A percentile compares a stretch with the other conserved stretches of the same genome.
phyloP scores from a whole-genome alignment of 2,329 filamentous ascomycete species.

The Fusarium scirpi region DNA sequence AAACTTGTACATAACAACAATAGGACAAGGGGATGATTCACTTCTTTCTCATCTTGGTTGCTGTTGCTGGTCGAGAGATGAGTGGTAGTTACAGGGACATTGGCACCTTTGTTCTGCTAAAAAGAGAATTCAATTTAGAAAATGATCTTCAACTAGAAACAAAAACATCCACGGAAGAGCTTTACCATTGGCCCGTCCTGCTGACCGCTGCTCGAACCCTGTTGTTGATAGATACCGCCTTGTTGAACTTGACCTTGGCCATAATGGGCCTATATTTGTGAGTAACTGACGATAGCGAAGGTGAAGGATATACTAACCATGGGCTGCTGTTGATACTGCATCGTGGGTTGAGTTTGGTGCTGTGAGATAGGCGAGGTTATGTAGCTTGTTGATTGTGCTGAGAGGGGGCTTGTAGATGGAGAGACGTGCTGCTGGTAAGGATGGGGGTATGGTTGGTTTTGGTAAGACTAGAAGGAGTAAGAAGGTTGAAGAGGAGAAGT shows the following conservation, averaged over 20 bases:
- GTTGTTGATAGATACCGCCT: constrained; percentile 38
- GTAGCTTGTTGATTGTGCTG: constrained; percentile 29
- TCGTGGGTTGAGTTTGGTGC: constrained; percentile 28
- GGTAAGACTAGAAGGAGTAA: constrained; percentile 39
- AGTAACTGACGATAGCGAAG: background rate
- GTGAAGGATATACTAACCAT: constrained; percentile 18
- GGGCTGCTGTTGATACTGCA: constrained; percentile 42
- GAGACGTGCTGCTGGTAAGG: constrained; percentile 39
- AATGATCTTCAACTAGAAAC: constrained; percentile 31
- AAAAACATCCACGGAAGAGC: constrained; percentile 47
- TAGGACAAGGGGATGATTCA: constrained; percentile 13
- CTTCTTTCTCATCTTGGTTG: constrained; percentile 32
- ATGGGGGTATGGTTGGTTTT: constrained; percentile 37
- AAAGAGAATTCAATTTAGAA: constrained; percentile 42
- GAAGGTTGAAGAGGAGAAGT: background rate
- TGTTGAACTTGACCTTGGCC: constrained; percentile 42
- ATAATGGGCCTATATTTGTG: constrained; percentile 28
- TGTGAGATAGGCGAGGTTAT: constrained; percentile 22
- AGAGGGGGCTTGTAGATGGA: constrained; percentile 38
- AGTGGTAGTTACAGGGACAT: constrained; percentile 28
- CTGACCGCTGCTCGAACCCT: constrained; percentile 37
- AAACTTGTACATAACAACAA: constrained; percentile 1
- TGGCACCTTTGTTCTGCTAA: constrained; percentile 41
- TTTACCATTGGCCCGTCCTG: constrained; percentile 47
- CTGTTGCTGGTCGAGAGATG: constrained; percentile 20